Evolutionary conservation across 2,329 filamentous ascomycete species (phyloP), one percentile per base, ranked within the genome.

Genomic region (Aspergillus jensenii): DNA sequence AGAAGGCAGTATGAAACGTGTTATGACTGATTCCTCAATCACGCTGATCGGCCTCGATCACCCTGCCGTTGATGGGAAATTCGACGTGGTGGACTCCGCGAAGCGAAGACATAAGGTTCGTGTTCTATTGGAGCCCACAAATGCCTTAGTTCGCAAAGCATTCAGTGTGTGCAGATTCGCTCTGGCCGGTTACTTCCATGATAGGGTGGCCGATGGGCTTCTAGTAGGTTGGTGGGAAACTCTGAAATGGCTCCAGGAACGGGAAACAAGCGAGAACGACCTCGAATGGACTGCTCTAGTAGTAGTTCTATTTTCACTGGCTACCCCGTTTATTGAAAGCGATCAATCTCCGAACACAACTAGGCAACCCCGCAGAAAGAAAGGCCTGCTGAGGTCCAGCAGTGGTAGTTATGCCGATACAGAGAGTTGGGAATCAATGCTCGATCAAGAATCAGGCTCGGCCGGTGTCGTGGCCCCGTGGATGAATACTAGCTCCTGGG

Each of bases 221-320:
- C 76, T 90, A 56, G 81, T 87, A 9, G 85, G 83, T 2, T 93
- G 90, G 88, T 90, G 89, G 83, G 87, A 90, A 68, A 81, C 85
- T 19, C 83, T 89, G 74, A 84, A 86, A 60, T 93, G 90, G 90
- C 77, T 90, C 41, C 76, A 77, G 40, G 62, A 74, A 11, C 80
- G 81, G 56, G 77, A 80, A 4, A 74, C 81, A 4, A 68, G 77
- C 7, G 70, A 79, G 14, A 72, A 74, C 3, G 81, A 88, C 60
- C 57, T 77, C 1, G 90, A 93, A 71, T 93, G 89, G 89, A 88
- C 87, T 4, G 84, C 87, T 2, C 71, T 89, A 47, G 79, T 86
- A 3, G 80, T 90, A 9, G 78, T 88, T 9, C 72, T 93, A 3
- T 81, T 91, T 46, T 78, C 84, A 3, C 80, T 89, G 58, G 88